A percentile compares a stretch with the other conserved stretches of the same genome.
phyloP scores from a whole-genome alignment of 352 stramenopile genomes.

The Globisporangium megalacanthum region DNA sequence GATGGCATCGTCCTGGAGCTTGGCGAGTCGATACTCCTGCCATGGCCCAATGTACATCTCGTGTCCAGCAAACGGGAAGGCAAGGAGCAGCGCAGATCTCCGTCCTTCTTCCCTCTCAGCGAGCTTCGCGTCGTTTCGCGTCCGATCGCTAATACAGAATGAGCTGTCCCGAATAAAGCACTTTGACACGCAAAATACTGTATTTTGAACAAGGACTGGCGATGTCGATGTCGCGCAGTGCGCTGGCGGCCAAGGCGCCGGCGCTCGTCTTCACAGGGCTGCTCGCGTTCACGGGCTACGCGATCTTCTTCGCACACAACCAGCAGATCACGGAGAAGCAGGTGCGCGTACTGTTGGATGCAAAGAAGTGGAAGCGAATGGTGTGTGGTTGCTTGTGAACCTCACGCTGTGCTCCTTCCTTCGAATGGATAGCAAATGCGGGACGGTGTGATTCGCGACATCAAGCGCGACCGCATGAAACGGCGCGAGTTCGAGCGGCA shows the following conservation, averaged over 20 bases:
- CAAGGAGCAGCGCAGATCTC: too few relatives aligned
- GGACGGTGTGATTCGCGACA: conserved; percentile 75
- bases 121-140: too few relatives aligned
- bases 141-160: too few relatives aligned
- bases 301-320: conserved; percentile 76
- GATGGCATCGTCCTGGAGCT: conserved; percentile 78
- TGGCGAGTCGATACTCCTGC: conserved; percentile 82
- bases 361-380: not conserved
- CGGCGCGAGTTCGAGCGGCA: conserved; percentile 37
- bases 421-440: conserved; percentile 42
- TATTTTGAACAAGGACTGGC: not conserved
- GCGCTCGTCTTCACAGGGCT: conserved; percentile 39
- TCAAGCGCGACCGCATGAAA: conserved; percentile 63
- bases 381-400: conserved; percentile 1
- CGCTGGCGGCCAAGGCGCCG: conserved; percentile 36
- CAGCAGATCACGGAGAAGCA: conserved; percentile 71
- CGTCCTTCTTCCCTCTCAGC: too few relatives aligned
- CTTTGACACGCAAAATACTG: not conserved
- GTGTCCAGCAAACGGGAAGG: too few relatives aligned
- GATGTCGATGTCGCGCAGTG: conserved; percentile 11
- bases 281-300: conserved; percentile 37
- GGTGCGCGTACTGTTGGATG: conserved; percentile 18
- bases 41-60: conserved; percentile 81
- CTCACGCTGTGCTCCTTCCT: not conserved
- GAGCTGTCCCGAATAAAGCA: not conserved